A percentile compares a stretch with the other conserved stretches of the same genome.
phyloP scores from a whole-genome alignment of 257 asterid species.

The Datura wrightii region DNA sequence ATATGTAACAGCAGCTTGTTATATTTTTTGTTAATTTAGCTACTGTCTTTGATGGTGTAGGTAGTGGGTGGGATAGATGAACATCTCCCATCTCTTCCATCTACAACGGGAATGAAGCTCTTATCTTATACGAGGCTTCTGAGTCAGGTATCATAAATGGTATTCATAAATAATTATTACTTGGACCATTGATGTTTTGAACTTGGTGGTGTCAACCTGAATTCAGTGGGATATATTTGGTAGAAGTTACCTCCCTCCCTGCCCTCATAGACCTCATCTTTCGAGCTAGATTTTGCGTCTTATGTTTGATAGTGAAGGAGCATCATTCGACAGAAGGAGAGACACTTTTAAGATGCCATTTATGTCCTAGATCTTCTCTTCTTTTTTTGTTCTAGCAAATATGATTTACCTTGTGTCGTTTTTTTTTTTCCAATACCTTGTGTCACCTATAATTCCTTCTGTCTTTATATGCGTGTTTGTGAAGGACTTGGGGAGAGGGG shows the following conservation, averaged over 20 bases:
- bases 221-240: slow-evolving; percentile 21
- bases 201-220: slow-evolving; percentile 11
- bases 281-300: neutral
- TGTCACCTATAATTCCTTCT: neutral
- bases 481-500: too few species aligned
- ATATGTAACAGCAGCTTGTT: slow-evolving; percentile 1
- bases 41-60: slow-evolving; percentile 47
- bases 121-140: slow-evolving; percentile 72
- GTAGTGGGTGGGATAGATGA: slow-evolving; percentile 93
- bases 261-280: neutral
- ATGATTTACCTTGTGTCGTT: neutral
- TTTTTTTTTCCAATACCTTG: neutral
- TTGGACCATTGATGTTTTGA: neutral
- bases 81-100: slow-evolving; percentile 92
- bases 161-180: neutral
- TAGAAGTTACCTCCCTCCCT: neutral
- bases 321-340: neutral
- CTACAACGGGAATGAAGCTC: slow-evolving; percentile 67
- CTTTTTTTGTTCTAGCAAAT: neutral
- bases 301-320: neutral
- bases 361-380: slow-evolving; percentile 2
- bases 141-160: slow-evolving; percentile 63
- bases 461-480: neutral
- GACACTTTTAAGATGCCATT: slow-evolving; percentile 11
- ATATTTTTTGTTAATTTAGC: slow-evolving; percentile 22